Percentiles rank a stretch among this genome's conserved stretches.
Evolutionary conservation across 139 green algal species (phyloP).

Genomic region (Chlamydomonas sphaeroides): DNA sequence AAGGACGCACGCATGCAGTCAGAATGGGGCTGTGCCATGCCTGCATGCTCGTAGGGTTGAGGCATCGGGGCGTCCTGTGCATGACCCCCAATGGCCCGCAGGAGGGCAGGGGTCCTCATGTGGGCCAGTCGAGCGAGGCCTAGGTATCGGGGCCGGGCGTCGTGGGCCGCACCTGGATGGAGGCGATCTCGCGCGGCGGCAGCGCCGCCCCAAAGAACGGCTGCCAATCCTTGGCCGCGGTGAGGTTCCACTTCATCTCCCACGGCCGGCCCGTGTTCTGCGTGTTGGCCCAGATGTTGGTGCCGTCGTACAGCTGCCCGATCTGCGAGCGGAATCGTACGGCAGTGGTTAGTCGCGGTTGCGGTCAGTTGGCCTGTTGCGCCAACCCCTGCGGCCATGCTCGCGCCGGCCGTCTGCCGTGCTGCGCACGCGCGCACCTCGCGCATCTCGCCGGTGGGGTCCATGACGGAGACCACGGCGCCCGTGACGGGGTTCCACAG

Average conservation of each 20-base stretch:
- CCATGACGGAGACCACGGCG: conserved; percentile 46
- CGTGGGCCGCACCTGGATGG: conserved; percentile 61
- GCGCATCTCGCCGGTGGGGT: conserved; percentile 61
- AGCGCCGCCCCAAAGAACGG: conserved; percentile 61
- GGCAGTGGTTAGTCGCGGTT: too few species aligned
- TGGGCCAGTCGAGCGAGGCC: too few species aligned
- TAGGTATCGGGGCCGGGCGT: too few species aligned
- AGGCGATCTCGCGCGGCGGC: conserved; percentile 56
- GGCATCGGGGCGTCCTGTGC: too few species aligned
- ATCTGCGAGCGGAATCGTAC: conserved; percentile 53
- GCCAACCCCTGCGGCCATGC: too few species aligned
- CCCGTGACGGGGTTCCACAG: conserved; percentile 73
- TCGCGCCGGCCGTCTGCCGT: too few species aligned
- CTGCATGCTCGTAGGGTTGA: background rate
- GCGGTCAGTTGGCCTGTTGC: too few species aligned
- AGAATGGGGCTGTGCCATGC: background rate
- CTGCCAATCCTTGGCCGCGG: conserved; percentile 27
- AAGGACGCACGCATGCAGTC: background rate
- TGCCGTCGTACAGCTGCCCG: conserved; percentile 60
- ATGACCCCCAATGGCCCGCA: too few species aligned
- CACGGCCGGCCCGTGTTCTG: conserved; percentile 61
- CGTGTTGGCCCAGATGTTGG: conserved; percentile 75
- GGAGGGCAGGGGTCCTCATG: too few species aligned
- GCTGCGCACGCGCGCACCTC: conserved; percentile 48
- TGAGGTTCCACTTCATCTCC: conserved; percentile 67